A percentile compares a stretch with the other conserved stretches of the same genome.
Conservation (phyloP, 495 filamentous ascomycete genomes). For the Penicillium mononematosum region DNA sequence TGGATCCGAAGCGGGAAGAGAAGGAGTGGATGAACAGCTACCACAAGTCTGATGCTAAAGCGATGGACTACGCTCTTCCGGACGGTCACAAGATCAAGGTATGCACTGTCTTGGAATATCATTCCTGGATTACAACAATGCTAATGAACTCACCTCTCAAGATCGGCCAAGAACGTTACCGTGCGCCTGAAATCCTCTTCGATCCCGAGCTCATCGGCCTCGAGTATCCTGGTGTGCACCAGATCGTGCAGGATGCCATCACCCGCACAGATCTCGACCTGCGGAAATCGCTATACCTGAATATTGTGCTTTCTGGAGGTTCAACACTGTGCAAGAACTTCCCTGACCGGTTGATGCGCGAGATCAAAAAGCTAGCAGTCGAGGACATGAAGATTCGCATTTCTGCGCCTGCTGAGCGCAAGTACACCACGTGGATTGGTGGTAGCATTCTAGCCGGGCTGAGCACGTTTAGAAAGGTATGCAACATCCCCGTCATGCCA, state of each 20-base stretch:
- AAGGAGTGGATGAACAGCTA: conserved; percentile 80
- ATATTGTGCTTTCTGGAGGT: conserved; percentile 95
- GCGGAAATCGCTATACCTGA: conserved; percentile 88
- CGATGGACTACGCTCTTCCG: conserved; percentile 81
- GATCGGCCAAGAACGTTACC: conserved; percentile 89
- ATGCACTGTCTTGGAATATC: conserved; percentile 20
- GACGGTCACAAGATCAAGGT: conserved; percentile 93
- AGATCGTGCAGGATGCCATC: conserved; percentile 96
- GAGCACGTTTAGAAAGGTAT: conserved; percentile 97
- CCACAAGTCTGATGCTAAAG: conserved; percentile 60
- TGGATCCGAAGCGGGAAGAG: conserved; percentile 89
- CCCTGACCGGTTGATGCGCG: conserved; percentile 86
- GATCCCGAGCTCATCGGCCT: conserved; percentile 95
- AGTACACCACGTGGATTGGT: conserved; percentile 98
- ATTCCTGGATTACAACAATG: neutral
- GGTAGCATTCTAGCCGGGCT: conserved; percentile 95
- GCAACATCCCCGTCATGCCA: conserved; percentile 37
- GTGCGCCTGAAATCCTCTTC: conserved; percentile 96
- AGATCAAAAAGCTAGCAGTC: conserved; percentile 88
- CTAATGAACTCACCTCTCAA: conserved; percentile 28
- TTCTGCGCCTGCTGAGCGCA: conserved; percentile 92
- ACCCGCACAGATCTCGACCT: conserved; percentile 96
- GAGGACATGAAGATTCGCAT: conserved; percentile 99
- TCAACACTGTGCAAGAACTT: conserved; percentile 91
- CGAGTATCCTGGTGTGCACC: conserved; percentile 95